A percentile compares a stretch with the other conserved stretches of the same genome.
Evolutionary conservation across 73 alveolate genomes (phyloP).

Genomic region (Uronychia binucleata): DNA sequence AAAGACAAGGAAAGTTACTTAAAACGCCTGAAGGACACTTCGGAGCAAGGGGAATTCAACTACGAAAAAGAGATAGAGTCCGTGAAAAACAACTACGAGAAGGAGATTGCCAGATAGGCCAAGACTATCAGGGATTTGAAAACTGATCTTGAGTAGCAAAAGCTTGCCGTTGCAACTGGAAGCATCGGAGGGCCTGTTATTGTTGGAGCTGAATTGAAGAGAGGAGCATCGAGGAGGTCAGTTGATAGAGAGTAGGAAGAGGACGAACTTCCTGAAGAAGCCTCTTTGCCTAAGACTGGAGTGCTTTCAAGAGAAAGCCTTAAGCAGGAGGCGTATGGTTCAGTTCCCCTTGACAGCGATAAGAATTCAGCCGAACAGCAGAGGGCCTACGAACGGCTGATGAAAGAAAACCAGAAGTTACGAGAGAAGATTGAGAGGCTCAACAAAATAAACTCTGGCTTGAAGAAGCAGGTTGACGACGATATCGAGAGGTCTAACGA

Average conservation of each 20-base stretch:
- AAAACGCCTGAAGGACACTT: neutral
- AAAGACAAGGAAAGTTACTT: constrained; percentile 11
- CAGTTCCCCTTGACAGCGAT: too few species aligned
- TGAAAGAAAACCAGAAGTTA: neutral
- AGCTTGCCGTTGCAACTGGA: neutral
- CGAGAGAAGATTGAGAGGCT: neutral
- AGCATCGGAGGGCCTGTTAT: neutral
- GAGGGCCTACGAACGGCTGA: neutral
- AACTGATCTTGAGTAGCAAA: neutral
- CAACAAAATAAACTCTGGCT: neutral
- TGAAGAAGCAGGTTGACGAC: neutral
- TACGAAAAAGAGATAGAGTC: neutral
- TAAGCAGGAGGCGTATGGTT: too few species aligned
- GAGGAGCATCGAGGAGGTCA: neutral
- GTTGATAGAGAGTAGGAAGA: neutral
- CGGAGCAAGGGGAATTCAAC: neutral
- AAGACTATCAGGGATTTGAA: neutral
- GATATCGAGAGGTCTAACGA: neutral
- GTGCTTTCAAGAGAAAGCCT: too few species aligned
- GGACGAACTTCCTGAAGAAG: neutral
- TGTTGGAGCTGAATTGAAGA: neutral
- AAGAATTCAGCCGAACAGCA: neutral
- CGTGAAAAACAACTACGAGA: neutral
- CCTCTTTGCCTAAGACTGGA: neutral
- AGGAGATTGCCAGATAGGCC: neutral